Evolutionary conservation across 305 asterid species (phyloP).

Genomic region (Fraxinus greggii): DNA sequence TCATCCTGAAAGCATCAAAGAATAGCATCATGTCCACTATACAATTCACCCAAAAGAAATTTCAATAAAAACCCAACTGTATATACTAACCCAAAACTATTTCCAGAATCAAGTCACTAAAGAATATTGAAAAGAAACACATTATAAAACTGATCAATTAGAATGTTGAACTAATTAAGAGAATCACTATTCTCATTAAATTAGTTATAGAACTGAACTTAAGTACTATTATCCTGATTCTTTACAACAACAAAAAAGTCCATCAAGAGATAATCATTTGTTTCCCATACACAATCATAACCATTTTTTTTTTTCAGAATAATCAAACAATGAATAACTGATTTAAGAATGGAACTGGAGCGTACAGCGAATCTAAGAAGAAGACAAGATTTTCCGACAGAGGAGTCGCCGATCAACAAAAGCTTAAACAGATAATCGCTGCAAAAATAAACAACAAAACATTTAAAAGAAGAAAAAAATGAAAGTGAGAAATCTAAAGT

Average conservation of each 20-base stretch:
- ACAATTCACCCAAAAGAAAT: background rate
- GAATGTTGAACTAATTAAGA: background rate
- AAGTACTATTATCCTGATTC: background rate
- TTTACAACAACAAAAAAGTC: background rate
- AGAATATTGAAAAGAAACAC: background rate
- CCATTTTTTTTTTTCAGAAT: background rate
- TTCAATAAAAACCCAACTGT: background rate
- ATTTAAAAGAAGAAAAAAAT: background rate
- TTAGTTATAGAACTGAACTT: background rate
- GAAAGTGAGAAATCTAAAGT: background rate
- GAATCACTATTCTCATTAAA: background rate
- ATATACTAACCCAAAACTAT: background rate
- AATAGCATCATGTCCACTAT: background rate
- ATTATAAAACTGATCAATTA: background rate
- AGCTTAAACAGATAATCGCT: slow-evolving; percentile 96
- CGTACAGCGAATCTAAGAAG: slow-evolving; percentile 94
- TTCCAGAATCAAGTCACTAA: background rate
- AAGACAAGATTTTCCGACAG: slow-evolving; percentile 94
- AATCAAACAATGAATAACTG: background rate
- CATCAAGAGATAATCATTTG: background rate
- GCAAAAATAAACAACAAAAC: slow-evolving; percentile 16
- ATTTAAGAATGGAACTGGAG: slow-evolving; percentile 7
- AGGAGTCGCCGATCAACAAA: slow-evolving; percentile 87
- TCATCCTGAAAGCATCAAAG: slow-evolving; percentile 66
- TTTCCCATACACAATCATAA: background rate